Evolutionary conservation across 352 stramenopile species (phyloP).

Genomic region (Phytophthora agathidicida): DNA sequence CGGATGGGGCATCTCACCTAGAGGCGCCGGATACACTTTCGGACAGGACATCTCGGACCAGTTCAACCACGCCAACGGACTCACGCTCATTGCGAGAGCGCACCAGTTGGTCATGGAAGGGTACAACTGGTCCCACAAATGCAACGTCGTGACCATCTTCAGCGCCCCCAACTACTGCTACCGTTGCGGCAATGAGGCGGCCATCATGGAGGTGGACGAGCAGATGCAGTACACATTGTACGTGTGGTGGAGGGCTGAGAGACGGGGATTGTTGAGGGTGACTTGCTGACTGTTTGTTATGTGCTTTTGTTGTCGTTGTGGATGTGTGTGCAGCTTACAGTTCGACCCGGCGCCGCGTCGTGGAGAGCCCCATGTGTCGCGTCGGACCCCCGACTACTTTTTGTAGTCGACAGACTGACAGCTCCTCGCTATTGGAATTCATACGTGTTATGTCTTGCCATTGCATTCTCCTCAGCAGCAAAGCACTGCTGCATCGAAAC

Average conservation of each 20-base stretch:
- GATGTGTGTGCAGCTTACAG: conserved; percentile 76
- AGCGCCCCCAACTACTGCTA: conserved; percentile 99
- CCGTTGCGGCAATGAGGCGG: conserved; percentile 97
- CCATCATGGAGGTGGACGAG: conserved; percentile 97
- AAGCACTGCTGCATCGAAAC: conserved; percentile 12
- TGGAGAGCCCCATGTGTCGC: conserved; percentile 93
- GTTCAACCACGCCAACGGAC: conserved; percentile 97
- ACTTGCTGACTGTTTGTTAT: conserved; percentile 13
- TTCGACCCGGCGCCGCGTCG: conserved; percentile 94
- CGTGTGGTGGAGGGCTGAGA: conserved; percentile 34
- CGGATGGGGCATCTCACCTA: conserved; percentile 98
- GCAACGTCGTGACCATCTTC: conserved; percentile 99
- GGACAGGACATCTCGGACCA: conserved; percentile 98
- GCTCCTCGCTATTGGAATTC: conserved; percentile 2
- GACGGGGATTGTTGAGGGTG: neutral
- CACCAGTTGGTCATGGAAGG: conserved; percentile 95
- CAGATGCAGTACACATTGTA: conserved; percentile 96
- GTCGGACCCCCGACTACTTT: conserved; percentile 95
- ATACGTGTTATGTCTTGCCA: conserved; percentile 28
- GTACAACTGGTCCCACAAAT: conserved; percentile 94
- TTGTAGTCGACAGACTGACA: conserved; percentile 65
- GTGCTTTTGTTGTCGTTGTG: conserved; percentile 5
- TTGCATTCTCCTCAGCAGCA: conserved; percentile 25
- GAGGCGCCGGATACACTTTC: conserved; percentile 98
- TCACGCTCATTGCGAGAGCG: conserved; percentile 97